Base-by-base conservation (phyloP, 2,329 filamentous ascomycete genomes). In the Stromatinia cepivora region DNA sequence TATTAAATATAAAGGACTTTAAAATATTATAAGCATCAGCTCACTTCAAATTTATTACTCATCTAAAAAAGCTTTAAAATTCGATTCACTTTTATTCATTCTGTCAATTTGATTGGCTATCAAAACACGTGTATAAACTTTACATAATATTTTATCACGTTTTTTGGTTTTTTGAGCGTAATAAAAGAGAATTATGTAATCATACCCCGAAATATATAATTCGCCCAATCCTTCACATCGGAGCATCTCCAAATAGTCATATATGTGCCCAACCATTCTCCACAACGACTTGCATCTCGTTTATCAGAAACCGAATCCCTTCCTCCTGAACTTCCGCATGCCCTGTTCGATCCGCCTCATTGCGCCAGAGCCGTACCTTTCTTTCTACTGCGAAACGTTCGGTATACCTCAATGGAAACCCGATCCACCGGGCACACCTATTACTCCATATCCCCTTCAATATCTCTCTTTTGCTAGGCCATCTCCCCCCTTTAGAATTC, bases 221-320 rank as follows among this genome's bases (percentile, higher is more conserved):
- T n/a, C n/a, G n/a, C n/a, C n/a, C n/a, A n/a, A n/a, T n/a, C n/a
- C n/a, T n/a, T n/a, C 28, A 31, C n/a, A 54, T 28, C 53, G 15
- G 28, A 57, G 13, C 11, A 36, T 8, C 25, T 57, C 7, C 28
- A 56, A 22, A 28, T 34, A 62, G 39, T 65, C 17, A 65, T 54
- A 76, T 77, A 81, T 88, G 86, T 69, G 83, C 83, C 87, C 86
- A 88, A 3, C 86, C 86, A 74, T 85, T 86, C 71, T 81, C 79
- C 52, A 81, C 82, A 69, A 88, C 77, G 31, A 88, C 84, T 75
- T 88, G 86, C 83, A 87, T 87, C 79, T 88, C 86, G 73, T 88
- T 84, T 59, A 88, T 84, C 73, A 88, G 75, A 73, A 86, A 88
- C 70, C 83, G 82, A 59, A 78, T 77, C 10, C 85, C 86, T 5